These are phyloP conservation scores for Scleromitrula shiraiana DNA, from an alignment of 2,329 filamentous ascomycete species.

Conservation along the genomic window DNA sequence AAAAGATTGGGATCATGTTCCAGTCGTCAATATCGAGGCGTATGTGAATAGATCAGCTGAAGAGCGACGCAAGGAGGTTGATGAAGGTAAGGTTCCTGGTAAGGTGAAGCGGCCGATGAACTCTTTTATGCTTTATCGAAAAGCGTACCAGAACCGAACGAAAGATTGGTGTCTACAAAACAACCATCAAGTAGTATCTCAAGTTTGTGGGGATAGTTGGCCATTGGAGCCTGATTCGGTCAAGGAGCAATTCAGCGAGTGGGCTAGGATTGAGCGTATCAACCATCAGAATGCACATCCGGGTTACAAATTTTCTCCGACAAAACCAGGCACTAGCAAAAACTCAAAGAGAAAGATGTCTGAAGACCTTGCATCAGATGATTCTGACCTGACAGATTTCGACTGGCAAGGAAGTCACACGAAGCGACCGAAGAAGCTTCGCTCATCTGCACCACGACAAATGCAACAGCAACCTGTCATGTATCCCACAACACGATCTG, in stretches of 20 bases:
- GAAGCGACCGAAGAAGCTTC: slow-evolving; percentile 18
- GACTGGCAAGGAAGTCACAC: slow-evolving; percentile 32
- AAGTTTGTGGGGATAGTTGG: slow-evolving; percentile 83
- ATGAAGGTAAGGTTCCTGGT: slow-evolving; percentile 57
- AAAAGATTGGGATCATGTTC: slow-evolving; percentile 50
- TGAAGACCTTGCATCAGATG: slow-evolving; percentile 32
- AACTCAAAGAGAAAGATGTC: slow-evolving; percentile 40
- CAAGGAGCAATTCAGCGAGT: slow-evolving; percentile 66
- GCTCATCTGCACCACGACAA: slow-evolving; percentile 8
- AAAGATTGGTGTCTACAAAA: slow-evolving; percentile 76
- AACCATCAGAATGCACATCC: slow-evolving; percentile 84
- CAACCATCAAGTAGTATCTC: slow-evolving; percentile 90
- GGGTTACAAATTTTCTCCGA: slow-evolving; percentile 87
- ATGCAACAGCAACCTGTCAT: slow-evolving; percentile 16
- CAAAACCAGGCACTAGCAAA: slow-evolving; percentile 48
- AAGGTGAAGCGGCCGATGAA: slow-evolving; percentile 93
- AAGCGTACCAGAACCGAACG: slow-evolving; percentile 79
- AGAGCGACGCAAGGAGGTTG: slow-evolving; percentile 58
- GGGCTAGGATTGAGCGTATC: slow-evolving; percentile 71
- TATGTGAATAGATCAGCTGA: slow-evolving; percentile 69
- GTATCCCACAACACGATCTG: slow-evolving; percentile 25
- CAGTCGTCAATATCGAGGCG: slow-evolving; percentile 67
- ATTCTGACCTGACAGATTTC: slow-evolving; percentile 40
- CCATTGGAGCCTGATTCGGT: slow-evolving; percentile 66
- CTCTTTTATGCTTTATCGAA: slow-evolving; percentile 95